Conservation (phyloP, 116 monocot genomes). For the Cymodocea nodosa region DNA sequence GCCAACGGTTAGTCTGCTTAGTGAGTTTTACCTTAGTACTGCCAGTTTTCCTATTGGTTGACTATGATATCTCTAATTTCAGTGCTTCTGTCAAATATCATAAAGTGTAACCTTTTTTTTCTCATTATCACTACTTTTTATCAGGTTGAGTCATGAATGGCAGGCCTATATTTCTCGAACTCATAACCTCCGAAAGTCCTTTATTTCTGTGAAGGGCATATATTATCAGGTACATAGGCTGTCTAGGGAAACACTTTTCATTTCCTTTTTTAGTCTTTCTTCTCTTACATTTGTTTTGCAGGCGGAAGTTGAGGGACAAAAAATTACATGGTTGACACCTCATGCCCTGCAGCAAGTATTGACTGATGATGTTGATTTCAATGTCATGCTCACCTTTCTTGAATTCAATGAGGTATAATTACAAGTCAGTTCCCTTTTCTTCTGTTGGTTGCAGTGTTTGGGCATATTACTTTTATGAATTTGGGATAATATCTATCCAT, state of each 20-base stretch:
- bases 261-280: not conserved
- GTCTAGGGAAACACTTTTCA: not conserved
- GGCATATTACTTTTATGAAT: no score
- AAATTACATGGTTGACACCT: constrained; percentile 92
- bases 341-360: constrained; percentile 88
- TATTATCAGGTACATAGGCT: constrained; percentile 70
- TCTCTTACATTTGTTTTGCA: constrained; percentile 12
- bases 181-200: constrained; percentile 75
- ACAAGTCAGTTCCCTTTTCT: not conserved
- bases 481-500: not conserved
- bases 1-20: constrained; percentile 44
- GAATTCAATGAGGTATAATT: constrained; percentile 81
- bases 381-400: constrained; percentile 87
- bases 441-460: not conserved
- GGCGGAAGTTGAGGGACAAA: constrained; percentile 93
- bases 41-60: not conserved
- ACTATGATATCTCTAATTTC: not conserved
- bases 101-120: not conserved
- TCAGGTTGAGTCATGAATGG: constrained; percentile 91
- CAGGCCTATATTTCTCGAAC: constrained; percentile 88
- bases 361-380: constrained; percentile 86
- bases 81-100: not conserved
- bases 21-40: not conserved
- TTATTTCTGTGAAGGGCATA: constrained; percentile 94
- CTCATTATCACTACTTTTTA: not conserved